phyloP scores from a whole-genome alignment of 345 rosid species.

The Sonneratia caseolaris region DNA sequence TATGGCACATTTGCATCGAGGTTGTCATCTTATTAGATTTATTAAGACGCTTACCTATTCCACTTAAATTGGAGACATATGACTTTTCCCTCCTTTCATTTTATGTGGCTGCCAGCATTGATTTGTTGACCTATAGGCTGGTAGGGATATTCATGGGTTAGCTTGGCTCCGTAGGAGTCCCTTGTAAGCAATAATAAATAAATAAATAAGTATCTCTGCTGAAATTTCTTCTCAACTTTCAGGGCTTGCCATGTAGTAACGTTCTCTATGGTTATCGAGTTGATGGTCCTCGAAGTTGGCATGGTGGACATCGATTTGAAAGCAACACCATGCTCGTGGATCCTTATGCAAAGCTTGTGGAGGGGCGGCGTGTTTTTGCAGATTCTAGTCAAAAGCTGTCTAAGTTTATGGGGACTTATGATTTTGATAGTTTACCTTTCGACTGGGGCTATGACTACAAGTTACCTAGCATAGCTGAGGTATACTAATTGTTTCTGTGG shows the following conservation, averaged over 20 bases:
- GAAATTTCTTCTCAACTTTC: slow-evolving; percentile 12
- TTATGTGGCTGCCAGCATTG: neutral
- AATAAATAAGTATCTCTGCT: slow-evolving; percentile 1
- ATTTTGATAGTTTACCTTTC: slow-evolving; percentile 67
- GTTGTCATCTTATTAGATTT: slow-evolving; percentile 23
- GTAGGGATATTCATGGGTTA: neutral
- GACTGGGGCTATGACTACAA: slow-evolving; percentile 73
- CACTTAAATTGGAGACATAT: too few relatives aligned
- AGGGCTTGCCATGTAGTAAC: slow-evolving; percentile 64
- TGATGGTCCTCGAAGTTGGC: slow-evolving; percentile 78
- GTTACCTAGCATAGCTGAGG: slow-evolving; percentile 77
- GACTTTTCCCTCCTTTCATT: neutral
- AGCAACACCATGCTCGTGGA: slow-evolving; percentile 51
- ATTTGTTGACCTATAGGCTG: neutral
- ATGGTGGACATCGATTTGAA: slow-evolving; percentile 82
- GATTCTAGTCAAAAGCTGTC: slow-evolving; percentile 49
- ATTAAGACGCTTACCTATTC: neutral
- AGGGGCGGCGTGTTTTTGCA: slow-evolving; percentile 71
- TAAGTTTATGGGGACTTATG: slow-evolving; percentile 70
- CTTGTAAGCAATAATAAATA: neutral
- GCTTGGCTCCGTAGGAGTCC: neutral
- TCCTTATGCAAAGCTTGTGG: slow-evolving; percentile 85
- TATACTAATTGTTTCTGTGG: slow-evolving; percentile 14
- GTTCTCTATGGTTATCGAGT: slow-evolving; percentile 81
- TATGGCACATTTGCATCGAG: slow-evolving; percentile 83